Evolutionary conservation across 192 early-diverging fungal genomes (phyloP).

Genomic region (Coemansia guatemalensis): DNA sequence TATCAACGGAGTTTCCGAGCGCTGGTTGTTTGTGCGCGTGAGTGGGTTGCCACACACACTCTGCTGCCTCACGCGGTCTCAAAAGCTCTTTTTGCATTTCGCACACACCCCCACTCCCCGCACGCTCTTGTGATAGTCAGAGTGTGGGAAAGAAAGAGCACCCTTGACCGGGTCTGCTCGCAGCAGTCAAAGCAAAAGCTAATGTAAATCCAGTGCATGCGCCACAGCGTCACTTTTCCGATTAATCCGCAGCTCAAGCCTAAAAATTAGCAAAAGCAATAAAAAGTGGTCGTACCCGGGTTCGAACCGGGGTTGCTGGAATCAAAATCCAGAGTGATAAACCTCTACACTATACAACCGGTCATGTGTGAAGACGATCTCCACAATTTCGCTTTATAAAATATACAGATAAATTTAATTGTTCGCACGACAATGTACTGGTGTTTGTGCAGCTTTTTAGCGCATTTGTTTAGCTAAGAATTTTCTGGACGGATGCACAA

Average conservation of each 20-base stretch:
- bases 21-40: too few relatives aligned
- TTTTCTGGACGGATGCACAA: too few relatives aligned
- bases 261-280: conserved; percentile 4
- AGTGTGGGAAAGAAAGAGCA: too few relatives aligned
- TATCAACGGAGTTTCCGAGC: not conserved
- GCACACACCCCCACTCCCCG: too few relatives aligned
- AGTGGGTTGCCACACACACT: not conserved
- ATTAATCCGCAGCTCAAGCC: not conserved
- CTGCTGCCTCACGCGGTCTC: not conserved
- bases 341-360: conserved; percentile 16
- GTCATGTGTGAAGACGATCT: not conserved
- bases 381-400: not conserved
- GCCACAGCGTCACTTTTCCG: not conserved
- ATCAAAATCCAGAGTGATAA: conserved; percentile 22
- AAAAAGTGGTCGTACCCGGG: conserved; percentile 15
- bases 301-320: conserved; percentile 21
- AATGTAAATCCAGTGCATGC: not conserved
- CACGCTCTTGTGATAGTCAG: not conserved
- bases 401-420: not conserved
- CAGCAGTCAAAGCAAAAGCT: too few relatives aligned
- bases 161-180: too few relatives aligned
- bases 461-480: too few relatives aligned
- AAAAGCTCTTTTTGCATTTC: not conserved
- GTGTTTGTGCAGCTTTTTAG: too few relatives aligned
- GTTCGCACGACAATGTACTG: too few relatives aligned